Conservation (phyloP, 371 early-diverging fungal genomes). For the Mucor saturninus region DNA sequence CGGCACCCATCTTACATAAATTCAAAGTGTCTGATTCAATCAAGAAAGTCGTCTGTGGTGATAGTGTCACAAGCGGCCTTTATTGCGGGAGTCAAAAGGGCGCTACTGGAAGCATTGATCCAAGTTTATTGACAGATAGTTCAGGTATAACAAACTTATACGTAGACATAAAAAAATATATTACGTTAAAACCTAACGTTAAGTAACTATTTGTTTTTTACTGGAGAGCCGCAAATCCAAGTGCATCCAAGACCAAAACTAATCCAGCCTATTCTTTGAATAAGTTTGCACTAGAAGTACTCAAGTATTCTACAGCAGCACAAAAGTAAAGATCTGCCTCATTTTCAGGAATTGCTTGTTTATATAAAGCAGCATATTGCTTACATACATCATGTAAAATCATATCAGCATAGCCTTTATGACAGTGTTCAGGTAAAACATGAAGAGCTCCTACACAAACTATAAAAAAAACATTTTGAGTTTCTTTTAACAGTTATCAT, state of each 20-base stretch:
- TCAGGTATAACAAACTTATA: neutral
- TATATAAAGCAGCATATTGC: slow-evolving; percentile 4
- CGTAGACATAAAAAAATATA: neutral
- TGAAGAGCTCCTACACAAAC: slow-evolving; percentile 20
- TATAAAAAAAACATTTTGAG: neutral
- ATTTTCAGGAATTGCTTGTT: neutral
- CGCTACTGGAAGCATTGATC: slow-evolving; percentile 74
- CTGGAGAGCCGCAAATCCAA: neutral
- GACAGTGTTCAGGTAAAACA: slow-evolving; percentile 14
- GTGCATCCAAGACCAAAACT: slow-evolving; percentile 1
- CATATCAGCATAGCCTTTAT: slow-evolving; percentile 13
- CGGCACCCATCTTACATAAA: no score
- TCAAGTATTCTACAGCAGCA: slow-evolving; percentile 12
- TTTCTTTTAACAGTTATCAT: neutral
- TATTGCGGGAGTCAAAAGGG: slow-evolving; percentile 87
- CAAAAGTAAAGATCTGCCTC: slow-evolving; percentile 6
- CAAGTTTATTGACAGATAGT: slow-evolving; percentile 81
- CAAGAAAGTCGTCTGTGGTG: no score
- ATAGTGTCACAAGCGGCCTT: slow-evolving; percentile 45
- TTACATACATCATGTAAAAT: slow-evolving; percentile 5
- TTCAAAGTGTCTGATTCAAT: no score
- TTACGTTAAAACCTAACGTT: no score
- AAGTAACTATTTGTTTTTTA: neutral
- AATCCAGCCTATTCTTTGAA: slow-evolving; percentile 12
- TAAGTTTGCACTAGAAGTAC: slow-evolving; percentile 5